phyloP scores from a whole-genome alignment of 768 basidiomycete species.

The Rhodocollybia butyracea region DNA sequence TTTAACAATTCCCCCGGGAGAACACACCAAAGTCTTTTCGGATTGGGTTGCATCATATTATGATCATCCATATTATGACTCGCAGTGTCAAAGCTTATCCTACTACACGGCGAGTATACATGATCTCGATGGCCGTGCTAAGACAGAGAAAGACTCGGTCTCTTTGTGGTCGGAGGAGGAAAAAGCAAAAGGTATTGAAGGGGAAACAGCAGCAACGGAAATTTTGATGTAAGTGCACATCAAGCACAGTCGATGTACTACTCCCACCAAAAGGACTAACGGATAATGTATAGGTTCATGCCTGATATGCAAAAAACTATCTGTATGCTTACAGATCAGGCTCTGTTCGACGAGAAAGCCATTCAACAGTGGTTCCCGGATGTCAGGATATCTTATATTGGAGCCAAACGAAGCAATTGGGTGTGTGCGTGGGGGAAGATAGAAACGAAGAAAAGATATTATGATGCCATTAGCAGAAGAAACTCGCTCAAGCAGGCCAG shows the following conservation, averaged over 20 bases:
- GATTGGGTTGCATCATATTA: constrained; percentile 13
- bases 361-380: constrained; percentile 5
- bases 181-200: neutral
- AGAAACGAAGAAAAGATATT: constrained; percentile 13
- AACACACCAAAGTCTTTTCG: constrained; percentile 6
- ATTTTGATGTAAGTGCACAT: neutral
- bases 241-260: neutral
- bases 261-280: neutral
- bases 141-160: constrained; percentile 1
- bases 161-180: constrained; percentile 11
- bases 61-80: constrained; percentile 7
- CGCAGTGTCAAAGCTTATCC: neutral
- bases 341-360: constrained; percentile 8
- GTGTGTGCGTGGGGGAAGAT: constrained; percentile 5
- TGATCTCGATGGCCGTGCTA: constrained; percentile 1
- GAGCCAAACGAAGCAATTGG: constrained; percentile 8
- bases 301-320: constrained; percentile 1
- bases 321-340: neutral
- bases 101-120: neutral
- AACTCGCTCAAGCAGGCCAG: neutral
- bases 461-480: neutral
- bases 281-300: neutral
- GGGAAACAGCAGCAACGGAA: constrained; percentile 4
- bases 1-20: constrained; percentile 5
- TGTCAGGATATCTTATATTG: constrained; percentile 1